phyloP scores from a whole-genome alignment of 306 rosid genomes.

The Malus domestica region ASM211411v1 NC_041799.1:21293001-21293500 shows the following conservation, averaged over 20 bases:
- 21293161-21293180: slow-evolving; percentile 51
- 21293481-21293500: not conserved
- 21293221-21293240: slow-evolving; percentile 18
- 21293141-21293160: slow-evolving; percentile 8
- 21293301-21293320: not conserved
- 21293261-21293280: slow-evolving; percentile 32
- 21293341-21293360: not conserved
- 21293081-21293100: too few relatives aligned
- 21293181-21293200: slow-evolving; percentile 38
- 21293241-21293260: slow-evolving; percentile 15
- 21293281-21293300: slow-evolving; percentile 6
- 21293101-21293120: too few relatives aligned
- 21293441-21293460: not conserved
- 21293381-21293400: not conserved
- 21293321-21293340: not conserved
- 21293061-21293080: too few relatives aligned
- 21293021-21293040: too few relatives aligned
- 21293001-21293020: too few relatives aligned
- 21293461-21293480: not conserved
- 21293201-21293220: slow-evolving; percentile 30
- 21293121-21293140: too few relatives aligned
- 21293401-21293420: not conserved
- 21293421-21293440: not conserved
- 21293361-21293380: not conserved
- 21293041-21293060: too few relatives aligned